Evolutionary conservation across 192 early-diverging fungal genomes (phyloP).

Genomic region (Gryganskiella cystojenkinii): DNA sequence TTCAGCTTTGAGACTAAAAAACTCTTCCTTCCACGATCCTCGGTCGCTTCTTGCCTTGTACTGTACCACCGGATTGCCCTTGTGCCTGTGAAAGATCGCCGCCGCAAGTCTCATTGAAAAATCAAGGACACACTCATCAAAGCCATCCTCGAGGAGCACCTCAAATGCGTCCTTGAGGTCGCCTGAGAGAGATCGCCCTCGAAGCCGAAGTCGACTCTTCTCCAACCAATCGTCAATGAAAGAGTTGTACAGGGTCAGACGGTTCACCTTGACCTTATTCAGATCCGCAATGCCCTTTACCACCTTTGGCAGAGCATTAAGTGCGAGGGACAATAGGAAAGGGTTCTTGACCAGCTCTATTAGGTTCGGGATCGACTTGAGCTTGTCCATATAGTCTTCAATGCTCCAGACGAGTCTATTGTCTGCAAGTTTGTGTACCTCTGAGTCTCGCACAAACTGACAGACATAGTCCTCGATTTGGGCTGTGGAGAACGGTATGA

Average conservation of each 20-base stretch:
- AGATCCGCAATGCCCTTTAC: background rate
- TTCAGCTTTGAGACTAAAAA: background rate
- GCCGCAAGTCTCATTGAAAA: constrained; percentile 9
- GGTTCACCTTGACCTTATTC: constrained; percentile 1
- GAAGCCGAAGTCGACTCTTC: background rate
- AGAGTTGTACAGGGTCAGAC: background rate
- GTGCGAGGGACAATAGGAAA: constrained; percentile 5
- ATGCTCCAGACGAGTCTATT: background rate
- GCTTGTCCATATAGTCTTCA: background rate
- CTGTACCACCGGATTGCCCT: background rate
- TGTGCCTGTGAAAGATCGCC: constrained; percentile 1
- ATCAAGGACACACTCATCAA: background rate
- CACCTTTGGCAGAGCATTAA: background rate
- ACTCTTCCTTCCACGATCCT: background rate
- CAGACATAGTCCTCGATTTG: constrained; percentile 10
- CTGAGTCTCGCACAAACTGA: constrained; percentile 12
- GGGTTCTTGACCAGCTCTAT: constrained; percentile 15
- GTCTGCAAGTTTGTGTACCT: background rate
- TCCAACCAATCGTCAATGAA: background rate
- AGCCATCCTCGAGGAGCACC: constrained; percentile 1
- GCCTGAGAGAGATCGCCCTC: background rate
- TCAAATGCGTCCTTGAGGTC: background rate
- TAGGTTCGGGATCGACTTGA: constrained; percentile 5
- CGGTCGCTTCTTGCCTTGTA: background rate
- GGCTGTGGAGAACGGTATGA: background rate